These are phyloP conservation scores for Botrytis hyacinthi DNA, from an alignment of 2,329 filamentous ascomycete genomes.

Conservation along the genomic window DNA sequence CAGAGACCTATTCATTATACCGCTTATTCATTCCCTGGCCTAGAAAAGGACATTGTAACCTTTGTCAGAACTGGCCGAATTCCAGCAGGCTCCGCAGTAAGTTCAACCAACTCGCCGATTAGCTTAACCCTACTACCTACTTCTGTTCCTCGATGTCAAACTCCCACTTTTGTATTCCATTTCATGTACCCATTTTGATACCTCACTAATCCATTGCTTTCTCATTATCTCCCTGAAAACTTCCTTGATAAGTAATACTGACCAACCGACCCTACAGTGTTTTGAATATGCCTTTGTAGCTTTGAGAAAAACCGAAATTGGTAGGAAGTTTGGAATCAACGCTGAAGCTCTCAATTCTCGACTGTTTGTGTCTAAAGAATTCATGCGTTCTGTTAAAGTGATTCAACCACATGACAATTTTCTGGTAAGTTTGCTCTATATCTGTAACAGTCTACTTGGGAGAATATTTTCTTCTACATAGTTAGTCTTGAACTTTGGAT, in stretches of 20 bases:
- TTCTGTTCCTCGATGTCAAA: not conserved
- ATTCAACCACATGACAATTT: slow-evolving; percentile 44
- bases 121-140: fast-evolving
- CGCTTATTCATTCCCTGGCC: slow-evolving; percentile 44
- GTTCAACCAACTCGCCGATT: not conserved
- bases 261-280: slow-evolving; percentile 22
- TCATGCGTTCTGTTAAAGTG: slow-evolving; percentile 46
- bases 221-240: not conserved
- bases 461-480: not conserved
- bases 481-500: not conserved
- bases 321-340: slow-evolving; percentile 39
- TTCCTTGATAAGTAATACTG: not conserved
- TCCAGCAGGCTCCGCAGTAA: slow-evolving; percentile 36
- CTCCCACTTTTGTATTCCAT: not conserved
- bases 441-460: not conserved
- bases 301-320: slow-evolving; percentile 43
- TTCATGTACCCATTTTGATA: not conserved
- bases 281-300: slow-evolving; percentile 46
- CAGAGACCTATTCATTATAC: slow-evolving; percentile 43
- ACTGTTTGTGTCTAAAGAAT: slow-evolving; percentile 48
- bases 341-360: slow-evolving; percentile 30
- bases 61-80: slow-evolving; percentile 49
- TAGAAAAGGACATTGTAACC: slow-evolving; percentile 47
- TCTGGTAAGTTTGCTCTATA: slow-evolving; percentile 30
- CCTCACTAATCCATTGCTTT: not conserved